phyloP scores from a whole-genome alignment of 139 green algal genomes.

The Tetradesmus lagerheimii region DNA sequence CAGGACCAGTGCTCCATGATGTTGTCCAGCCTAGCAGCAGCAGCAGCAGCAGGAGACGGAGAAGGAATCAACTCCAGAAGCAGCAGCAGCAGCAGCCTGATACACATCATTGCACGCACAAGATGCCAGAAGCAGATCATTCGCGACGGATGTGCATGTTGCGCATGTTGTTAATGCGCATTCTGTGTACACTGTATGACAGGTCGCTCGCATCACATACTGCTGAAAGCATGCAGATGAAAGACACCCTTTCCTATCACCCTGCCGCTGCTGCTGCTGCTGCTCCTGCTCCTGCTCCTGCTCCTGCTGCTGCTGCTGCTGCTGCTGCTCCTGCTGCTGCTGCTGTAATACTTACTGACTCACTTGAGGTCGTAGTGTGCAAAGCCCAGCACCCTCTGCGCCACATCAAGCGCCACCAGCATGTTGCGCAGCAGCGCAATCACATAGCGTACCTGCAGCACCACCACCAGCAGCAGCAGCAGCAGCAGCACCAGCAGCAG shows the following conservation, averaged over 20 bases:
- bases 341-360: not conserved
- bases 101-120: no score
- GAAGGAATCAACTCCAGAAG: no score
- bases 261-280: no score
- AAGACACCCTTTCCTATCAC: no score
- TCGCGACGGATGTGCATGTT: no score
- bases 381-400: slow-evolving; percentile 44
- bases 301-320: not conserved
- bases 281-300: not conserved
- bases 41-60: slow-evolving; percentile 3
- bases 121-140: no score
- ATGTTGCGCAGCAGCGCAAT: slow-evolving; percentile 39
- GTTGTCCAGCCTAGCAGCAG: slow-evolving; percentile 39
- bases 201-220: no score
- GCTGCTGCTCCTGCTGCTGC: not conserved
- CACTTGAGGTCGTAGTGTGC: slow-evolving; percentile 46
- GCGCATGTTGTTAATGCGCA: no score
- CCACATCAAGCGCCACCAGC: slow-evolving; percentile 40
- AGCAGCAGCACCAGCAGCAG: no score
- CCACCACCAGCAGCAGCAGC: not conserved
- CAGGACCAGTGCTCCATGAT: slow-evolving; percentile 45
- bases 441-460: slow-evolving; percentile 33
- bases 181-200: no score
- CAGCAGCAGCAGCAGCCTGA: not conserved
- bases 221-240: no score